A percentile compares a stretch with the other conserved stretches of the same genome.
Evolutionary conservation across 2,329 filamentous ascomycete genomes (phyloP).

Genomic region (Polychaeton citri): DNA sequence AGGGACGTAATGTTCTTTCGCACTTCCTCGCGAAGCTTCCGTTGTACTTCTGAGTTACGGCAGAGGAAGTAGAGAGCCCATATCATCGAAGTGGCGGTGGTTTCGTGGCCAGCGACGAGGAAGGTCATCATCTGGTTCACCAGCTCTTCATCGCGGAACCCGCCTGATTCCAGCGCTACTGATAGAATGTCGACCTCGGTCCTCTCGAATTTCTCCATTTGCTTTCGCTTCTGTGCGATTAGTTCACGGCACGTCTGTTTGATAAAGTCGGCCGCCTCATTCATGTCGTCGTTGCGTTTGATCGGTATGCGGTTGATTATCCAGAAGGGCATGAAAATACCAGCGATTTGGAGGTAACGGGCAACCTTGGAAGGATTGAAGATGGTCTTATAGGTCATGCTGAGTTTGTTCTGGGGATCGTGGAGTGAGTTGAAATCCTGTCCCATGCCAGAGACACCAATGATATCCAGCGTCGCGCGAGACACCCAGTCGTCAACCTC

Average conservation of each 20-base stretch:
- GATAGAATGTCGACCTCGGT: constrained; percentile 58
- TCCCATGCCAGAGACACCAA: constrained; percentile 43
- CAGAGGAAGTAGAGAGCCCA: constrained; percentile 43
- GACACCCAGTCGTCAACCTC: constrained; percentile 34
- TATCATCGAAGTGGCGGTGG: constrained; percentile 38
- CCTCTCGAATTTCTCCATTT: constrained; percentile 28
- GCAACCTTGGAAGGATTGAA: constrained; percentile 37
- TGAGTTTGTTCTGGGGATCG: constrained; percentile 39
- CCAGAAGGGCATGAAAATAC: constrained; percentile 48
- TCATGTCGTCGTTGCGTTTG: constrained; percentile 54
- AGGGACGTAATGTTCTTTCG: constrained; percentile 32
- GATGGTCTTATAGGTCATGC: constrained; percentile 37
- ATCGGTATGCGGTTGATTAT: constrained; percentile 53
- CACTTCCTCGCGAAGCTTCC: constrained; percentile 37
- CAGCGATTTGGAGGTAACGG: constrained; percentile 34
- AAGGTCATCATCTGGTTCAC: constrained; percentile 85
- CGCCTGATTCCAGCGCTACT: constrained; percentile 62
- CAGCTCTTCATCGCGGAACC: constrained; percentile 66
- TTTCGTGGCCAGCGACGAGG: constrained; percentile 55
- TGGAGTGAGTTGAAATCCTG: constrained; percentile 41
- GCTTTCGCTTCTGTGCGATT: constrained; percentile 55
- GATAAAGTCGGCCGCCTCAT: constrained; percentile 43
- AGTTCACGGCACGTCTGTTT: constrained; percentile 54
- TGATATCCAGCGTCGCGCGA: constrained; percentile 45
- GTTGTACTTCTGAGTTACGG: constrained; percentile 35